phyloP scores from a whole-genome alignment of 352 stramenopile species.

The Globisporangium yorkense region DNA sequence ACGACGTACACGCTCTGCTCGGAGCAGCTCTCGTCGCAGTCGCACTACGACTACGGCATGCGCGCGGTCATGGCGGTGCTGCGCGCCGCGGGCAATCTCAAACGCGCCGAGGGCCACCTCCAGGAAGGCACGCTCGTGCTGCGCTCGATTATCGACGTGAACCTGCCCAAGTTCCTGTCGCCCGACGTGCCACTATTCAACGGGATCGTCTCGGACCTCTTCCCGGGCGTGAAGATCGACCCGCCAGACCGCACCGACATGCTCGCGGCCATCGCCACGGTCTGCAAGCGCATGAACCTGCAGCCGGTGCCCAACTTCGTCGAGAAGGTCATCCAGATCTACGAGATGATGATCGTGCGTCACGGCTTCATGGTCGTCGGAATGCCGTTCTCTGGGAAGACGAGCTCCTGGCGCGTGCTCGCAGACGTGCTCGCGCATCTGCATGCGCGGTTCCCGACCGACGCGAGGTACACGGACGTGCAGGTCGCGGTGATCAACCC shows the following conservation, averaged over 20 bases:
- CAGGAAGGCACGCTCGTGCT: slow-evolving; percentile 88
- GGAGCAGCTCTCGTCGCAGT: slow-evolving; percentile 92
- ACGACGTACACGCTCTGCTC: slow-evolving; percentile 92
- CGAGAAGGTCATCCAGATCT: slow-evolving; percentile 94
- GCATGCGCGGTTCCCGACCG: slow-evolving; percentile 58
- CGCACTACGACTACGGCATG: slow-evolving; percentile 96
- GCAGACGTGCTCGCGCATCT: slow-evolving; percentile 84
- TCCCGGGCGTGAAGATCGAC: slow-evolving; percentile 87
- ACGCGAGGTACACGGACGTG: slow-evolving; percentile 70
- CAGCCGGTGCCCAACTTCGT: slow-evolving; percentile 88
- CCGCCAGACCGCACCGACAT: slow-evolving; percentile 86
- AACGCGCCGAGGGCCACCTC: slow-evolving; percentile 69
- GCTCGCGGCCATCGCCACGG: slow-evolving; percentile 67
- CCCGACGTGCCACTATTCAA: slow-evolving; percentile 93
- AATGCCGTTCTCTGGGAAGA: slow-evolving; percentile 93
- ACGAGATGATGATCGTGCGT: slow-evolving; percentile 96
- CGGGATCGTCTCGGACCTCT: slow-evolving; percentile 92
- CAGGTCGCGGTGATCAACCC: slow-evolving; percentile 88
- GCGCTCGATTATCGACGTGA: slow-evolving; percentile 92
- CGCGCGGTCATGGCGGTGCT: slow-evolving; percentile 92
- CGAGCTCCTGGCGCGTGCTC: slow-evolving; percentile 85
- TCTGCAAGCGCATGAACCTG: slow-evolving; percentile 81
- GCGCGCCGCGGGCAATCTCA: slow-evolving; percentile 89
- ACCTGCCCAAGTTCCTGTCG: slow-evolving; percentile 92
- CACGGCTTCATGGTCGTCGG: slow-evolving; percentile 96